A percentile compares a stretch with the other conserved stretches of the same genome.
Conservation (phyloP, 2,329 filamentous ascomycete genomes). For the Bipolaris oryzae region DNA sequence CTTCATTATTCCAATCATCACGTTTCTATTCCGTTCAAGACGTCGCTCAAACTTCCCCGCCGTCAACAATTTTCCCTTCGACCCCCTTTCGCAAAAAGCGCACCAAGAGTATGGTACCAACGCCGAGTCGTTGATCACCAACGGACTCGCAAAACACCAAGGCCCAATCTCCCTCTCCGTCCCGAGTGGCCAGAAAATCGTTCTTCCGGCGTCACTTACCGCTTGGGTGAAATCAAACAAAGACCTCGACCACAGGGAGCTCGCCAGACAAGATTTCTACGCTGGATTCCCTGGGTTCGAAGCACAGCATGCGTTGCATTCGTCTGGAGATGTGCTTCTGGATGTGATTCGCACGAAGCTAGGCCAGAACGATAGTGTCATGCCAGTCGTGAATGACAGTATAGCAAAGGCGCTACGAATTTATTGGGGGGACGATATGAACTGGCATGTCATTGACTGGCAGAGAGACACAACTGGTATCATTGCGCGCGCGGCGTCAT, state of each 20-base stretch:
- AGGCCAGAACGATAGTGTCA: not conserved
- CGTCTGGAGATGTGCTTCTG: not conserved
- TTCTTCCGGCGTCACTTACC: not conserved
- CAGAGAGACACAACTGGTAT: not conserved
- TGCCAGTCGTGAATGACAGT: not conserved
- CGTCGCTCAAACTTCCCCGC: not conserved
- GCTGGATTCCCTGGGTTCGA: not conserved
- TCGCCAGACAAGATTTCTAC: slow-evolving; percentile 2
- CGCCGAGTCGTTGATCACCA: not conserved
- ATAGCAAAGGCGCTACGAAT: not conserved
- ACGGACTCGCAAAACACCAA: not conserved
- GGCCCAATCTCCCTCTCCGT: not conserved
- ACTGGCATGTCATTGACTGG: not conserved
- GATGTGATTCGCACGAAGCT: not conserved
- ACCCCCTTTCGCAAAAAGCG: not conserved
- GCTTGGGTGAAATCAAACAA: not conserved
- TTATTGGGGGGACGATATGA: not conserved
- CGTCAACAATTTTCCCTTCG: not conserved
- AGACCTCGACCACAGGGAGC: not conserved
- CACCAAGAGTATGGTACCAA: not conserved
- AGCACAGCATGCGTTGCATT: not conserved
- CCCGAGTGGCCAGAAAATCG: not conserved
- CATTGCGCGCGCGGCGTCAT: slow-evolving; percentile 2
- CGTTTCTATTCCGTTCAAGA: not conserved
- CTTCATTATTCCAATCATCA: not conserved